Evolutionary conservation across 345 rosid species (phyloP).

Genomic region (Melaleuca quinquenervia): DNA sequence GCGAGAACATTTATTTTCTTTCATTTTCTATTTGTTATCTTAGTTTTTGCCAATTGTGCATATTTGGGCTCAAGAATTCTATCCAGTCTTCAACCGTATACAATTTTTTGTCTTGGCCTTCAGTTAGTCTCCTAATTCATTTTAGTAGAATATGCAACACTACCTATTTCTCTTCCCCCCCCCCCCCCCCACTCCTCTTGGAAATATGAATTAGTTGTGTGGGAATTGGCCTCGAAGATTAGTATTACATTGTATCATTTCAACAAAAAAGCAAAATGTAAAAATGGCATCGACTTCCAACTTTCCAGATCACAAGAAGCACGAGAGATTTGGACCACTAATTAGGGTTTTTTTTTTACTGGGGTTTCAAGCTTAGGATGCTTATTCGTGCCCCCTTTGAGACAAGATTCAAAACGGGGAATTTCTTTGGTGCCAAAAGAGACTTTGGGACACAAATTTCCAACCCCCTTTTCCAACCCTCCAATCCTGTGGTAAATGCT

Average conservation of each 20-base stretch:
- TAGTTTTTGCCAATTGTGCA: neutral
- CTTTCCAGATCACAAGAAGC: neutral
- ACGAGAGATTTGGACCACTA: neutral
- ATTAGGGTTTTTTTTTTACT: neutral
- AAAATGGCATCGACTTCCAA: neutral
- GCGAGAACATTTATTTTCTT: neutral
- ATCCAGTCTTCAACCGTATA: neutral
- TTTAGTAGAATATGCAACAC: neutral
- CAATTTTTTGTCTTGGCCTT: neutral
- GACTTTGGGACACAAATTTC: conserved; percentile 43
- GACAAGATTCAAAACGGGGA: conserved; percentile 4
- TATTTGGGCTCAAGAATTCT: neutral
- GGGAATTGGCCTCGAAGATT: neutral
- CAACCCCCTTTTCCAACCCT: conserved; percentile 17
- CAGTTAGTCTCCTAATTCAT: neutral
- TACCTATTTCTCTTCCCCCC: neutral
- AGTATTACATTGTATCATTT: neutral
- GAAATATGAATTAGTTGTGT: neutral
- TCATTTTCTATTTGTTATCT: neutral
- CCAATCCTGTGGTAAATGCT: neutral
- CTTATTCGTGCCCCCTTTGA: conserved; percentile 11
- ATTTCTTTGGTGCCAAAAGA: conserved; percentile 8
- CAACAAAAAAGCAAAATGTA: neutral
- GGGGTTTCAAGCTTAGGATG: conserved; percentile 23
- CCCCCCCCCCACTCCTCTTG: no score